These are phyloP conservation scores for Ustilago esculenta DNA, from an alignment of 1,284 basidiomycete species.

Conservation along the genomic window DNA sequence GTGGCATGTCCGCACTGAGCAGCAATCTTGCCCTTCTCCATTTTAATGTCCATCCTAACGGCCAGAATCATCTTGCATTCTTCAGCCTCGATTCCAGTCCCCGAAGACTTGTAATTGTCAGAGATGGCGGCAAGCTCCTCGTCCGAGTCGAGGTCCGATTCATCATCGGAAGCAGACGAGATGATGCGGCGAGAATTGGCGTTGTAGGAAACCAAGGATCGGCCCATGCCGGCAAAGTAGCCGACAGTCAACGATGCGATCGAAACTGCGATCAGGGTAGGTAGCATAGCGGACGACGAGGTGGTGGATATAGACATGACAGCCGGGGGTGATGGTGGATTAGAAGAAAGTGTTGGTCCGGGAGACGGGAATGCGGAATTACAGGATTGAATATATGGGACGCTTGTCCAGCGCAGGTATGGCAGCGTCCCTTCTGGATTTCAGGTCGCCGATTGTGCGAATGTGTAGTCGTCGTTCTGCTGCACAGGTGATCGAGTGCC, in stretches of 20 bases:
- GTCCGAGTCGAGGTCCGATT: conserved; percentile 38
- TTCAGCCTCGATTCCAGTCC: conserved; percentile 27
- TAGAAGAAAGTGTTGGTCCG: background rate
- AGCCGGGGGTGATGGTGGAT: no score
- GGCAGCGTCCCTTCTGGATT: no score
- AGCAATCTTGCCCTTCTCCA: conserved; percentile 67
- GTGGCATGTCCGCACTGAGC: conserved; percentile 66
- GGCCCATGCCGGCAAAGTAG: conserved; percentile 55
- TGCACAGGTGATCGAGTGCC: background rate
- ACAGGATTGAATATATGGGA: background rate
- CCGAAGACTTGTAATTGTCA: conserved; percentile 19
- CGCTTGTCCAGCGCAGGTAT: no score
- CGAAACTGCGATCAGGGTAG: conserved; percentile 41
- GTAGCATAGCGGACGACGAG: conserved; percentile 19
- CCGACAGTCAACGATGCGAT: conserved; percentile 56
- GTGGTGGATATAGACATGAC: conserved; percentile 28
- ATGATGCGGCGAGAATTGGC: conserved; percentile 25
- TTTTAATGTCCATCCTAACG: conserved; percentile 65
- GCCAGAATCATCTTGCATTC: conserved; percentile 65
- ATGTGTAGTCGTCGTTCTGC: background rate
- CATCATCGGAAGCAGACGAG: conserved; percentile 15
- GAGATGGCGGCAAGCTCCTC: conserved; percentile 25
- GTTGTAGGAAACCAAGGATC: conserved; percentile 54
- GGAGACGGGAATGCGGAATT: background rate
- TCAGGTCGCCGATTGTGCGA: no score